Percentiles rank a stretch among this genome's conserved stretches.
phyloP scores from a whole-genome alignment of 2,329 filamentous ascomycete species.

The Trichoderma afroharzianum region DNA sequence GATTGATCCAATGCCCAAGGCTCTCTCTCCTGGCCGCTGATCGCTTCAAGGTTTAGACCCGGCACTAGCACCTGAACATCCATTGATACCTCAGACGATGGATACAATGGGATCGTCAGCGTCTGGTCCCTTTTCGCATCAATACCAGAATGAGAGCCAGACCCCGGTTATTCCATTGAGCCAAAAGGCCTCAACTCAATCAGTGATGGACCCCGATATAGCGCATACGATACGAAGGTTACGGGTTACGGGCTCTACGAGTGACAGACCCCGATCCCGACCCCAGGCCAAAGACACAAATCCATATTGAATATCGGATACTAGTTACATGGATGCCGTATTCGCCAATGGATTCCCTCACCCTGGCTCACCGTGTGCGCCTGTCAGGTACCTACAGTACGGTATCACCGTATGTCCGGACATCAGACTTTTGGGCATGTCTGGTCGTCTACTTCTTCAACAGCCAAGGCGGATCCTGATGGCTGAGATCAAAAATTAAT shows the following conservation, averaged over 20 bases:
- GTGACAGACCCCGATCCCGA: too few species aligned
- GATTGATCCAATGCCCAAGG: background rate
- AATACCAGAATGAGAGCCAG: background rate
- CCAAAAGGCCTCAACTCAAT: background rate
- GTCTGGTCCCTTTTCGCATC: background rate
- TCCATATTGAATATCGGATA: too few species aligned
- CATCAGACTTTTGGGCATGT: background rate
- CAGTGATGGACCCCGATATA: background rate
- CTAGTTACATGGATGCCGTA: too few species aligned
- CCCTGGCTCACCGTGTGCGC: background rate
- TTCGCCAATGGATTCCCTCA: background rate
- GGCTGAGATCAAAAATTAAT: background rate
- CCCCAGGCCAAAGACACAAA: background rate
- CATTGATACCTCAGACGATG: background rate
- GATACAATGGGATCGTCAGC: background rate
- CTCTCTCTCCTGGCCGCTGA: conserved; percentile 2
- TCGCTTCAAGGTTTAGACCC: background rate
- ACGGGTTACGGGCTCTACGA: background rate
- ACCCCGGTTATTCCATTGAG: background rate
- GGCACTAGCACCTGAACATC: background rate
- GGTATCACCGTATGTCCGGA: background rate
- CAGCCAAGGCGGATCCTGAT: background rate
- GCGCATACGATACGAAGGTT: background rate
- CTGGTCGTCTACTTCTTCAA: background rate
- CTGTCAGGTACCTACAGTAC: background rate